Conservation (phyloP, 352 stramenopile species). For the Globisporangium yorkense region DNA sequence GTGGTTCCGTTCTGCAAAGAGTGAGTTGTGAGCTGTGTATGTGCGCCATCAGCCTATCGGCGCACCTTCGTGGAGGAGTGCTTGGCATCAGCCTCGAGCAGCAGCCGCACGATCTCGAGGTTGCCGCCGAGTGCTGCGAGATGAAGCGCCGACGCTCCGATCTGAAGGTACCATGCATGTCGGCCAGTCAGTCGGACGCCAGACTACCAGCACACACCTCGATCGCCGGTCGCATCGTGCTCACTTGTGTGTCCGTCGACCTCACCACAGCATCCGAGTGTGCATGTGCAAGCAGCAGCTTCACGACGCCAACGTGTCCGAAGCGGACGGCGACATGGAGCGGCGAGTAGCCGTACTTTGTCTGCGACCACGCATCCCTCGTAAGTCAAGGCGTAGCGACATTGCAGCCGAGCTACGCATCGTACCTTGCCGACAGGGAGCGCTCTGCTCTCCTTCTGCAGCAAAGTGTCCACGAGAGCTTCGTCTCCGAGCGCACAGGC, state of each 20-base stretch:
- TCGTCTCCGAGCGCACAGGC: slow-evolving; percentile 63
- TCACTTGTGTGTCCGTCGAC: slow-evolving; percentile 27
- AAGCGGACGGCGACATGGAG: slow-evolving; percentile 68
- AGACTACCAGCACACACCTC: not conserved
- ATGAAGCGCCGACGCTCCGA: slow-evolving; percentile 51
- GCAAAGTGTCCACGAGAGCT: slow-evolving; percentile 28
- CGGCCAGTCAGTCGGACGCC: not conserved
- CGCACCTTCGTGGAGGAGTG: slow-evolving; percentile 43
- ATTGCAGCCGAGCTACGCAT: not conserved
- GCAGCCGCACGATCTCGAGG: slow-evolving; percentile 34
- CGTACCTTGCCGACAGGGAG: slow-evolving; percentile 2
- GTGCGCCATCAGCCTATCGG: too few species aligned
- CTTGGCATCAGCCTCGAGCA: slow-evolving; percentile 29
- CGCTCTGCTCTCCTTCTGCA: slow-evolving; percentile 17
- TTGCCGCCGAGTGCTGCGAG: slow-evolving; percentile 54
- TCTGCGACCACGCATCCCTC: slow-evolving; percentile 18
- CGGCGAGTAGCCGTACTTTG: slow-evolving; percentile 52
- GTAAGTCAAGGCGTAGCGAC: not conserved
- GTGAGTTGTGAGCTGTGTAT: not conserved
- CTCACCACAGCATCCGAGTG: slow-evolving; percentile 12
- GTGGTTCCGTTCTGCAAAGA: slow-evolving; percentile 38
- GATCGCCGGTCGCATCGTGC: not conserved
- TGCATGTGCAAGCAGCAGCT: slow-evolving; percentile 29
- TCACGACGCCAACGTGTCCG: slow-evolving; percentile 44
- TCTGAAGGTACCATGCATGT: slow-evolving; percentile 14